phyloP scores from a whole-genome alignment of 2,329 filamentous ascomycete genomes.

The Aschersonia sp. region DNA sequence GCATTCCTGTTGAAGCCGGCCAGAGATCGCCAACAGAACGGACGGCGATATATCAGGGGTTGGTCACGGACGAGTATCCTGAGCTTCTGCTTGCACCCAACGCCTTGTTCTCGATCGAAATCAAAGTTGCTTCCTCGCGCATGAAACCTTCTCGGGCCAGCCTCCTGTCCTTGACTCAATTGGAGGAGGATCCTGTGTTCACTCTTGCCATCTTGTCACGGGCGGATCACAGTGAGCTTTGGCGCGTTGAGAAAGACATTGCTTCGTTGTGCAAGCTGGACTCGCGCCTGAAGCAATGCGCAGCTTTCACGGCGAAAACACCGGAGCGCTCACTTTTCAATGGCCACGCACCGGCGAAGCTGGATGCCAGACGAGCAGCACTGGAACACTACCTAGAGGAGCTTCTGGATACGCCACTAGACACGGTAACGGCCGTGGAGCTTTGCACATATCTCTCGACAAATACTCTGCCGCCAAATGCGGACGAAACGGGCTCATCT shows the following conservation, averaged over 20 bases:
- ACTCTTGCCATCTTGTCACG: conserved; percentile 75
- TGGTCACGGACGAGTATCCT: conserved; percentile 76
- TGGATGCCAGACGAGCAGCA: conserved; percentile 71
- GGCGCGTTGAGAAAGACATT: conserved; percentile 89
- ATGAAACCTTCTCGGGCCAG: conserved; percentile 84
- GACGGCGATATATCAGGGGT: conserved; percentile 54
- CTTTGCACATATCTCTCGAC: conserved; percentile 79
- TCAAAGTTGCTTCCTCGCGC: conserved; percentile 86
- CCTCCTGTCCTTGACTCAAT: conserved; percentile 61
- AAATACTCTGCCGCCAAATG: conserved; percentile 46
- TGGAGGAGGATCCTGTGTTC: conserved; percentile 88
- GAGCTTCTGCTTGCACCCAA: conserved; percentile 77
- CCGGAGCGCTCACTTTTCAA: conserved; percentile 80
- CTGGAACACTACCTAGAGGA: conserved; percentile 77
- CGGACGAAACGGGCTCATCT: conserved; percentile 33
- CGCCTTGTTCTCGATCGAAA: conserved; percentile 69
- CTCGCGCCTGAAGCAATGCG: conserved; percentile 59
- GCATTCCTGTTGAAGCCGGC: background rate
- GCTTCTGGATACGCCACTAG: conserved; percentile 69
- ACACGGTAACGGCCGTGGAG: conserved; percentile 60
- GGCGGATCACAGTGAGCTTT: conserved; percentile 63
- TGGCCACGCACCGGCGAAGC: conserved; percentile 83
- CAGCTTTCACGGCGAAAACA: conserved; percentile 58
- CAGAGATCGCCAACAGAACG: conserved; percentile 19
- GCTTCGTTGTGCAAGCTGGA: conserved; percentile 70